Evolutionary conservation across 2,329 filamentous ascomycete genomes (phyloP), one percentile per base, ranked within the genome.

Genomic region (Neoscytalidium dimidiatum): DNA sequence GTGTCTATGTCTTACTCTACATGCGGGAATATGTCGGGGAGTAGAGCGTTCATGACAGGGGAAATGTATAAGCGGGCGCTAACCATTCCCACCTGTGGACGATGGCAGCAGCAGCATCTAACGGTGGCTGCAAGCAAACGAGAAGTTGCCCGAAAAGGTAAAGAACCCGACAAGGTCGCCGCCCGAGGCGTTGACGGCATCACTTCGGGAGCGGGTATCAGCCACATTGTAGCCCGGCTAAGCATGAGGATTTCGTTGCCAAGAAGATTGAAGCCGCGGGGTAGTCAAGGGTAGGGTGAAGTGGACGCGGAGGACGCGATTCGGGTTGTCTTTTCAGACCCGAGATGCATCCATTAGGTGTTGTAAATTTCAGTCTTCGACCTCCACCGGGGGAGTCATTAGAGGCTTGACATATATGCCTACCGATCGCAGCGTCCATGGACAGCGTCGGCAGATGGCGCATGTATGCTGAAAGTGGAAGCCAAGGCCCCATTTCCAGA

Each of bases 61-160:
- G 14, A 31, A 33, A 29, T 14, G 49, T 3, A 17, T 51, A n/a
- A 23, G 7, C 28, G 13, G 28, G 28, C 49, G 29, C 14, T 6
- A 4, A 23, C 29, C 29, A 29, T 49, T 29, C 46, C 46, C 46
- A 14, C 4, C 23, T 17, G 14, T 49, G 26, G 49, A 21, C 8
- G 49, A 52, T 52, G 49, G 49, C 49, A 29, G 28, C 28, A 52
- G 29, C 13, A 31, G 28, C 49, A 21, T 19, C 29, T 17, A 28
- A 52, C 23, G 8, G 28, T 60, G 38, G n/a, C 38, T 13, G 4
- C 29, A 29, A 31, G 33, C 8, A 21, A 29, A 60, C 38, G 26
- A 60, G 26, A 46, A 33, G 23, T 46, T 60, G 23, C 56, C 43
- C 17, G n/a, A 46, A 46, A 19, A 60, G 56, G 56, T 19, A 60